Evolutionary conservation across 192 early-diverging fungal species (phyloP), one percentile per base, ranked within the genome.

Genomic region (Backusella liffmaniae): DNA sequence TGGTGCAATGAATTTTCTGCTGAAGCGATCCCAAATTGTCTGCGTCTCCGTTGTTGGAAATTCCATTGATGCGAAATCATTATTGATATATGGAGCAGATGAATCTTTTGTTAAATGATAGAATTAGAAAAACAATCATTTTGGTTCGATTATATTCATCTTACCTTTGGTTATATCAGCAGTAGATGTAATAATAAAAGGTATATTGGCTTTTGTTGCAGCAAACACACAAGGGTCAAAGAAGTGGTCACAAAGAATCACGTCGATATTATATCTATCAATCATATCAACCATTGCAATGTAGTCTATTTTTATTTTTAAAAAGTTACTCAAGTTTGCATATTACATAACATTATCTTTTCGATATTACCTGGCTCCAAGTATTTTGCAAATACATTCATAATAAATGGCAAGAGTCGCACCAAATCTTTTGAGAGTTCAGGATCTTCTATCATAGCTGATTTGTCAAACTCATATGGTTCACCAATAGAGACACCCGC

Each of bases 241-340:
- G 67, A 80, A 73, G 32, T 67, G 46, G 35, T 80, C 79, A 23
- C 79, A 80, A 2, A 80, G 35, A 29, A 68, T 66, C 36, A 69
- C 18, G 8, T 69, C 67, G n/a, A 69, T 23, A 9, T 69, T 18
- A 23, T 39, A 13, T 13, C 3, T 18, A 4, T 34, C 18, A 46
- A 49, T 46, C n/a, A 44, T 16, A 29, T 49, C 23, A 2, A 32
- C n/a, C 29, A 49, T 46, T 15, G 15, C 16, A 44, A 10, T 5
- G 9, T 49, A 49, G 29, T 71, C 44, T 71, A 4, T 32, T 16
- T 44, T 30, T 37, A 3, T 44, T 44, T 44, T 15, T 44, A 44
- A 3, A 2, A 32, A 18, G 15, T 10, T 44, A 13, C 0, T 44
- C 42, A 16, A 16, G 15, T 44, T 5, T 44, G 42, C 15, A 5